Base-by-base conservation (phyloP, 2,329 filamentous ascomycete genomes). In the Chaetothyriales sp. region DNA sequence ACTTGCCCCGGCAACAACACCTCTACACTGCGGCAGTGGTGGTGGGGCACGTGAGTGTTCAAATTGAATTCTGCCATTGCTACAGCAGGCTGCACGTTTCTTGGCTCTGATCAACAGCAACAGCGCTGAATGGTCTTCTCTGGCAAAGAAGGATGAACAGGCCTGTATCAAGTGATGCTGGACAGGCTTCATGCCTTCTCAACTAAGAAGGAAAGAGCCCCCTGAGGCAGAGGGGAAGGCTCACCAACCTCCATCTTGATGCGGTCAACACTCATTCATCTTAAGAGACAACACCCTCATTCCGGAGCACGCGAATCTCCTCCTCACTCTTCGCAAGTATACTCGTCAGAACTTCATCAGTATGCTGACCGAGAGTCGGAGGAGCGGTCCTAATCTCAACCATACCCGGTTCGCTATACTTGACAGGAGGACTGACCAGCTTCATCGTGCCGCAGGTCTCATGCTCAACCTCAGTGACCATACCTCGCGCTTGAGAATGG, bases 371-470 rank as follows among this genome's bases (percentile, higher is more conserved):
- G 33, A 98, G 70, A 6, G 83, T 85, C 1, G 92, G 92, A 18
- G 92, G 92, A 22, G 86, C 78, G 2, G 75, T 83, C 33, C 90
- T 76, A 43, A 94, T 81, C 2, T 80, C 78, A 0, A 89, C 88
- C 59, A 77, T 81, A 22, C 84, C 85, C 28, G 19, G 20, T 59
- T 89, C 81, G 4, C 89, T 95, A 67, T 89, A 94, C 67, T 98
- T 98, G 54, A 98, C 83, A 0, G 92, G 92, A 0, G 89, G 94
- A 63, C 94, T 95, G 50, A 98, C 84, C 64, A 98, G 72, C 69
- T 89, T 89, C 57, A 98, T 83, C 0, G 83, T 78, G 0, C 92
- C 92, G 66, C 90, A 97, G 6, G 76, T 73, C 4, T 79, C 79
- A 64, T 98, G 92, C 0, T 95, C 79, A 45, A 95, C 73, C 64